These are phyloP conservation scores for Chlamydomonas sp. DNA, from an alignment of 139 green algal species.

Conservation along the genomic window DNA sequence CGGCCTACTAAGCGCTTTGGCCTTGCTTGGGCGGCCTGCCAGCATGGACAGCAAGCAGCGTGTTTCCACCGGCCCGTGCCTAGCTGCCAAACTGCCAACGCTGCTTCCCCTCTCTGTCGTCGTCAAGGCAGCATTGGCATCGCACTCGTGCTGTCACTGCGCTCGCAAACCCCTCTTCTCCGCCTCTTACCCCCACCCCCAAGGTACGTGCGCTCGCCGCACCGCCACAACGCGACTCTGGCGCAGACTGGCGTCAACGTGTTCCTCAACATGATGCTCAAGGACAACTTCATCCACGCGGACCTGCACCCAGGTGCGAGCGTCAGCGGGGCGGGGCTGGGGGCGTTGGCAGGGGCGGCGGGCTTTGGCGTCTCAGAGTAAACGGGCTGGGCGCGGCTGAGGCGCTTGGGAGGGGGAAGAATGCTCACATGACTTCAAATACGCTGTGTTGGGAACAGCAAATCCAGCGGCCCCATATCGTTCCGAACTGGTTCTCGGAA, in stretches of 20 bases:
- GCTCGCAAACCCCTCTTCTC: background rate
- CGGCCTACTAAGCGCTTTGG: no score
- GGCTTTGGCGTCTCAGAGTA: background rate
- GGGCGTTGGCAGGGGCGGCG: background rate
- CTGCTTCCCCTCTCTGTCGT: background rate
- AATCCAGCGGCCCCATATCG: no score
- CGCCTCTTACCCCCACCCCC: background rate
- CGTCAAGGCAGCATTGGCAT: background rate
- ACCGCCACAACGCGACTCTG: constrained; percentile 34
- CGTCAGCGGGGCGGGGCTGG: background rate
- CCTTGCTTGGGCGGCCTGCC: no score
- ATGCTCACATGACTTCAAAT: background rate
- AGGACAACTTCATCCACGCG: constrained; percentile 94
- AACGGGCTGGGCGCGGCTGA: background rate
- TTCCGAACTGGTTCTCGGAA: no score
- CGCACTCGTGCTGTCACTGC: background rate
- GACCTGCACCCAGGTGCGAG: constrained; percentile 67
- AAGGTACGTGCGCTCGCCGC: constrained; percentile 20
- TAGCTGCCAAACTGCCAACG: background rate
- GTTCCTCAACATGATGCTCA: constrained; percentile 85
- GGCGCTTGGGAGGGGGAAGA: background rate
- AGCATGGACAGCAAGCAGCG: no score
- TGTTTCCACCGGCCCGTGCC: background rate
- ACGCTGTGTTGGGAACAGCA: no score
- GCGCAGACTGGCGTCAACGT: constrained; percentile 24